A percentile compares a stretch with the other conserved stretches of the same genome.
Conservation (phyloP, 768 basidiomycete genomes). For the Roridomyces roridus region DNA sequence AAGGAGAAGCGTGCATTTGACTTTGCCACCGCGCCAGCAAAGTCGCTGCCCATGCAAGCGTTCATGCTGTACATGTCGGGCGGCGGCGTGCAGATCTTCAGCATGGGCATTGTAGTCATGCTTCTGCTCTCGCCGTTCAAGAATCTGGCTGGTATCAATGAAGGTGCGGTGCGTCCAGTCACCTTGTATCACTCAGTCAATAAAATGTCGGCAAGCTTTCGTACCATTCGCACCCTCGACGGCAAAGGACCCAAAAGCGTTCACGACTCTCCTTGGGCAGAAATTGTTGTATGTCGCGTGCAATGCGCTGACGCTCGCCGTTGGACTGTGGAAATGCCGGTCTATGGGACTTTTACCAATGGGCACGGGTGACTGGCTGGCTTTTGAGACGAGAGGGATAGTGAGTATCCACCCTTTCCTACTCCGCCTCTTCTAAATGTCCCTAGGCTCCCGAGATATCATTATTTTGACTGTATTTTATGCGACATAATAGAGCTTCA, state of each 20-base stretch:
- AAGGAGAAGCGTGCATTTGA: slow-evolving; percentile 89
- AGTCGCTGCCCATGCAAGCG: slow-evolving; percentile 94
- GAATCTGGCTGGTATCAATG: slow-evolving; percentile 79
- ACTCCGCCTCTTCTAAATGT: background rate
- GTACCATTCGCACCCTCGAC: slow-evolving; percentile 75
- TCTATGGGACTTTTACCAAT: slow-evolving; percentile 91
- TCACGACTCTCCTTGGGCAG: slow-evolving; percentile 67
- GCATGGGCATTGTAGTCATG: slow-evolving; percentile 96
- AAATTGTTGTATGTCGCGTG: slow-evolving; percentile 76
- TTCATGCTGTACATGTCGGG: slow-evolving; percentile 99
- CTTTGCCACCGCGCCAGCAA: slow-evolving; percentile 82
- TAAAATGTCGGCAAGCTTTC: slow-evolving; percentile 56
- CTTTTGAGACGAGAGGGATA: slow-evolving; percentile 81
- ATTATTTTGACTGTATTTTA: slow-evolving; percentile 33
- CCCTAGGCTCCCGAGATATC: slow-evolving; percentile 52
- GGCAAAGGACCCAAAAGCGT: slow-evolving; percentile 50
- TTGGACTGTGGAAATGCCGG: slow-evolving; percentile 93
- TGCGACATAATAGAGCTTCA: background rate
- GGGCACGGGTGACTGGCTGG: slow-evolving; percentile 94
- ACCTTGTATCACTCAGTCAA: background rate
- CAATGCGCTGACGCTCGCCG: slow-evolving; percentile 77
- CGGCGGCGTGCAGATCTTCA: slow-evolving; percentile 94
- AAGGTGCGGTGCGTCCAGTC: slow-evolving; percentile 56
- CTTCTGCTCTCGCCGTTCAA: slow-evolving; percentile 86
- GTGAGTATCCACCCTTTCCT: slow-evolving; percentile 47